These are phyloP conservation scores for Botrytis hyacinthi DNA, from an alignment of 2,329 filamentous ascomycete species.

Conservation along the genomic window DNA sequence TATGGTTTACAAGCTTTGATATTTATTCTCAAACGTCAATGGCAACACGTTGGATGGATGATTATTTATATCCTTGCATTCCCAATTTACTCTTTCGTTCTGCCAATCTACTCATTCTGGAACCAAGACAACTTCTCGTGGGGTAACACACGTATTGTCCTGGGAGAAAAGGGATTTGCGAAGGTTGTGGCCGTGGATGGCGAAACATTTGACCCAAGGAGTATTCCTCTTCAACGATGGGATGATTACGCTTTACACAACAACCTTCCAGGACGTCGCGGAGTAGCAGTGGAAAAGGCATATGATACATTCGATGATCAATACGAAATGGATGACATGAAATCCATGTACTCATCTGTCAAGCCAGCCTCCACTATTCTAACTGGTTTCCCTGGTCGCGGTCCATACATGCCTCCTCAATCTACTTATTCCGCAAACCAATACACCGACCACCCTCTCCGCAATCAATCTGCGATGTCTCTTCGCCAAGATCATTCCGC, in stretches of 20 bases:
- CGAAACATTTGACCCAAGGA: slow-evolving; percentile 86
- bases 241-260: slow-evolving; percentile 90
- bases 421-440: slow-evolving; percentile 57
- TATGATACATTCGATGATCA: slow-evolving; percentile 70
- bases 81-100: slow-evolving; percentile 86
- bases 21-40: slow-evolving; percentile 94
- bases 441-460: slow-evolving; percentile 49
- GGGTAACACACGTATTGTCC: slow-evolving; percentile 97
- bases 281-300: slow-evolving; percentile 64
- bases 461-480: slow-evolving; percentile 73
- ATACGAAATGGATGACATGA: slow-evolving; percentile 98
- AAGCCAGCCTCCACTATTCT: slow-evolving; percentile 83
- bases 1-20: slow-evolving; percentile 96
- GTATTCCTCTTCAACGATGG: slow-evolving; percentile 93
- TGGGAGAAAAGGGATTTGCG: slow-evolving; percentile 89
- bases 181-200: slow-evolving; percentile 84
- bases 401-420: slow-evolving; percentile 74
- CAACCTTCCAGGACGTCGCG: slow-evolving; percentile 86
- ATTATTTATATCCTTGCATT: slow-evolving; percentile 96
- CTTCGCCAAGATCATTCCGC: slow-evolving; percentile 49
- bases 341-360: slow-evolving; percentile 90
- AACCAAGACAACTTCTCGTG: slow-evolving; percentile 98
- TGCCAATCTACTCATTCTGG: slow-evolving; percentile 98
- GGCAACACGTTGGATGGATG: slow-evolving; percentile 99
- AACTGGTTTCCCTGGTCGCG: slow-evolving; percentile 72